These are phyloP conservation scores for Acanthamoeba triangularis DNA, from an alignment of 208 protist species.

Conservation along the genomic window DNA sequence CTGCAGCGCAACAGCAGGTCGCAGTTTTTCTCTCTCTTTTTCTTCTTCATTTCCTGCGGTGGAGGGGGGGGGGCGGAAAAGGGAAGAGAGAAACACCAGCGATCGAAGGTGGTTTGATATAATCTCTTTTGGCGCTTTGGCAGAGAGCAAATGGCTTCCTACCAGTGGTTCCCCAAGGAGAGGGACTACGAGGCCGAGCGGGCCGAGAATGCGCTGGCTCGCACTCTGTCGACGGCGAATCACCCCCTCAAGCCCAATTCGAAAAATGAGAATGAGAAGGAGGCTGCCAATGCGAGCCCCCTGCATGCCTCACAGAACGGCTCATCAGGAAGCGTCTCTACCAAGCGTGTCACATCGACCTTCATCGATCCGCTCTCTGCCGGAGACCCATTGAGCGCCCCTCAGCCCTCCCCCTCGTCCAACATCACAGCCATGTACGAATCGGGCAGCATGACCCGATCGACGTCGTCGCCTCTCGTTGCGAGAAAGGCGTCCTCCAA, in stretches of 20 bases:
- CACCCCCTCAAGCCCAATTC: constrained; percentile 17
- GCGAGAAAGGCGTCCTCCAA: background rate
- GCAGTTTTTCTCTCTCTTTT: background rate
- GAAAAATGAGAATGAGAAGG: background rate
- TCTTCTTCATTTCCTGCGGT: background rate
- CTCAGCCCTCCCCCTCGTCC: background rate
- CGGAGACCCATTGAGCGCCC: background rate
- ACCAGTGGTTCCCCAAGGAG: constrained; percentile 34
- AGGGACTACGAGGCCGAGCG: background rate
- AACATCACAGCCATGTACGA: background rate
- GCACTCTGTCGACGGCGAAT: background rate
- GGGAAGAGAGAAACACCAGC: background rate
- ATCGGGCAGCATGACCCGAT: background rate
- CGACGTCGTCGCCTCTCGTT: background rate
- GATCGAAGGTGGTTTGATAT: background rate
- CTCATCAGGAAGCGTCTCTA: background rate
- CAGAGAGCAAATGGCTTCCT: background rate
- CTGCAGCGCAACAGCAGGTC: no score
- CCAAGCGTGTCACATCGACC: background rate
- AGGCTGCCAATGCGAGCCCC: background rate
- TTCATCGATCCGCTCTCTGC: constrained; percentile 19
- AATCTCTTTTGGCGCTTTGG: background rate
- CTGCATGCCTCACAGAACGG: background rate
- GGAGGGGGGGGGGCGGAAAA: background rate
- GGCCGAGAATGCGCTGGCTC: background rate